phyloP scores from a whole-genome alignment of 371 early-diverging fungal genomes.

The Thermomucor indicae-seudaticae region DNA sequence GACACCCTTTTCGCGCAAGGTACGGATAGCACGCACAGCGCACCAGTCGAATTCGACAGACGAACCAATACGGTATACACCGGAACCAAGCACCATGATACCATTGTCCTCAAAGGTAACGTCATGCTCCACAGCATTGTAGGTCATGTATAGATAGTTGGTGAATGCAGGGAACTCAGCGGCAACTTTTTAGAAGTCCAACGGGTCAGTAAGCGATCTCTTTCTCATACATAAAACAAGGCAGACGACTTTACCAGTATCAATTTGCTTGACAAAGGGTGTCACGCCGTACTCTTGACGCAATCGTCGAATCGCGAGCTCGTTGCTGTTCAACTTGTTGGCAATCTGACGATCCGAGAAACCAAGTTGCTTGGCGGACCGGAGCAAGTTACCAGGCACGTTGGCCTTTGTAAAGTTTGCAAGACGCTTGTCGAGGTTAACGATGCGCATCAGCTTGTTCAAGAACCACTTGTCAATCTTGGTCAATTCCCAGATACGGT shows the following conservation, averaged over 20 bases:
- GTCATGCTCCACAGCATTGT: conserved; percentile 90
- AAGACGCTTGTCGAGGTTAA: conserved; percentile 41
- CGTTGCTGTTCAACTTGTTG: conserved; percentile 71
- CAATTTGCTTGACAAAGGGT: conserved; percentile 95
- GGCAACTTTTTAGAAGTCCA: conserved; percentile 54
- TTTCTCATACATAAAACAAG: too few relatives aligned
- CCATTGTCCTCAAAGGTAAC: conserved; percentile 83
- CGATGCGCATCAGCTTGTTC: conserved; percentile 79
- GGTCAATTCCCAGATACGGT: conserved; percentile 82
- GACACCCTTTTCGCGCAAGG: conserved; percentile 73
- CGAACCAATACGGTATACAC: conserved; percentile 96
- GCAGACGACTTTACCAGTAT: conserved; percentile 75
- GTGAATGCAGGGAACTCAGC: conserved; percentile 96
- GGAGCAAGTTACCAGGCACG: conserved; percentile 57
- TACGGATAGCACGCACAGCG: conserved; percentile 88
- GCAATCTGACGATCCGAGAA: conserved; percentile 92
- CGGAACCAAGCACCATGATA: conserved; percentile 92
- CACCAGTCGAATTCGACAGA: conserved; percentile 99
- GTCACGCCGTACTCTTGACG: conserved; percentile 74
- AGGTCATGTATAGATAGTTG: conserved; percentile 96
- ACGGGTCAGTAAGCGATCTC: background rate
- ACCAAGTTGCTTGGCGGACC: conserved; percentile 84
- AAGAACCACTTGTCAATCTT: conserved; percentile 95
- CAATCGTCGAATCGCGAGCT: conserved; percentile 81
- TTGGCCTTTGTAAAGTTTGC: conserved; percentile 43